These are phyloP conservation scores for Fraxinus paxiana DNA, from an alignment of 305 asterid genomes.

Conservation along the genomic window DNA sequence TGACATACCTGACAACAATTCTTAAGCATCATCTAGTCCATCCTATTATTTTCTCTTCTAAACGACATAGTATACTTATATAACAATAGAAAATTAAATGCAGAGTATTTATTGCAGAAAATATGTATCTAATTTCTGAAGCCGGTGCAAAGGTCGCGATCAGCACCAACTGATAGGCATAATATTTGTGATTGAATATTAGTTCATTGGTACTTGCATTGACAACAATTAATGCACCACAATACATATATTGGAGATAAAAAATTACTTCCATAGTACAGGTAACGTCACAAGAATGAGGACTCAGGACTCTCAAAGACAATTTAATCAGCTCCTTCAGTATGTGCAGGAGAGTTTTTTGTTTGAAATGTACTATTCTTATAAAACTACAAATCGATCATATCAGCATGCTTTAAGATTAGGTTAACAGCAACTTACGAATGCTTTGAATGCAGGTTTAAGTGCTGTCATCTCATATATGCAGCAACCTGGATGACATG, in stretches of 20 bases:
- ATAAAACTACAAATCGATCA: conserved; percentile 9
- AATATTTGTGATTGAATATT: background rate
- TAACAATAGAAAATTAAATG: background rate
- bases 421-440: conserved; percentile 56
- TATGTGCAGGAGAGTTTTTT: background rate
- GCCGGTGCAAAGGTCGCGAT: background rate
- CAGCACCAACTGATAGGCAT: background rate
- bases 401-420: conserved; percentile 4
- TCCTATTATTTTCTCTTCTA: background rate
- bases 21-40: background rate
- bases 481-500: conserved; percentile 73
- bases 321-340: background rate
- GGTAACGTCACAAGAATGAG: conserved; percentile 3
- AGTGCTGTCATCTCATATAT: conserved; percentile 85
- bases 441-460: conserved; percentile 94
- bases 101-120: background rate
- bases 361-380: background rate
- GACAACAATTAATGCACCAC: background rate
- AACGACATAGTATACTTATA: background rate
- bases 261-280: background rate
- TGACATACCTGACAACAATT: background rate
- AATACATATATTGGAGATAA: background rate
- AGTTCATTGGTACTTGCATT: background rate
- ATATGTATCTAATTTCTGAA: background rate
- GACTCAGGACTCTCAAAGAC: background rate